Percentiles rank a stretch among this genome's conserved stretches.
Conservation (phyloP, 345 rosid species). For the Cardamine occulta region DNA sequence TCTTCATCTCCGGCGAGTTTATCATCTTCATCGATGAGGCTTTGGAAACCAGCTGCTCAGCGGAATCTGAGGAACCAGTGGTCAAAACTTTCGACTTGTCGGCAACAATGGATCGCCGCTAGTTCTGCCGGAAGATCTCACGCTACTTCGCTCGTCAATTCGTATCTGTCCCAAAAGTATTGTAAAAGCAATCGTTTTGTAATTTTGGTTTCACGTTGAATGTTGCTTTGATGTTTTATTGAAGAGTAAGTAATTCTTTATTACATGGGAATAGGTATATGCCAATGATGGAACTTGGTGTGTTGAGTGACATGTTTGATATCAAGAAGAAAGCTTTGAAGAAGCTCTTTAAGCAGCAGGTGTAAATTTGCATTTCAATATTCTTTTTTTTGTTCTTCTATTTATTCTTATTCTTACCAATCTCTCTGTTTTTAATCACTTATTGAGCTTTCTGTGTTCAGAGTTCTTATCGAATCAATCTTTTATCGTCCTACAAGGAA, state of each 20-base stretch:
- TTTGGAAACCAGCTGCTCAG: slow-evolving; percentile 93
- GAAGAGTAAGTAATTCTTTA: background rate
- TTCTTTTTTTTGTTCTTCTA: background rate
- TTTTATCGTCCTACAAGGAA: slow-evolving; percentile 71
- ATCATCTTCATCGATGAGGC: slow-evolving; percentile 58
- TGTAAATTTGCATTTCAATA: slow-evolving; percentile 18
- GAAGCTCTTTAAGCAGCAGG: slow-evolving; percentile 76
- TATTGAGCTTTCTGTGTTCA: slow-evolving; percentile 42
- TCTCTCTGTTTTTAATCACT: slow-evolving; percentile 12
- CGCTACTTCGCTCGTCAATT: slow-evolving; percentile 83
- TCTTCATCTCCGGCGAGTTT: slow-evolving; percentile 43
- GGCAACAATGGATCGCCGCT: slow-evolving; percentile 65
- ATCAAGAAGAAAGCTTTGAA: slow-evolving; percentile 70
- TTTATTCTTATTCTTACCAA: background rate
- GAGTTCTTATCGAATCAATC: slow-evolving; percentile 57
- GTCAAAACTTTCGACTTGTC: slow-evolving; percentile 64
- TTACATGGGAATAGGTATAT: slow-evolving; percentile 54
- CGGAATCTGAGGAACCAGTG: slow-evolving; percentile 88
- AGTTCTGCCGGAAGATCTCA: slow-evolving; percentile 65
- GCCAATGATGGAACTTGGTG: slow-evolving; percentile 82
- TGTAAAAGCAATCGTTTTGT: background rate
- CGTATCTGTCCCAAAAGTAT: slow-evolving; percentile 68
- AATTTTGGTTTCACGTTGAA: background rate
- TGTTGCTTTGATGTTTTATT: background rate
- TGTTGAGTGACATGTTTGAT: slow-evolving; percentile 64